These are phyloP conservation scores for Alloteropsis semialata DNA, from an alignment of 176 grass and related monocot genomes.

Conservation along the genomic window DNA sequence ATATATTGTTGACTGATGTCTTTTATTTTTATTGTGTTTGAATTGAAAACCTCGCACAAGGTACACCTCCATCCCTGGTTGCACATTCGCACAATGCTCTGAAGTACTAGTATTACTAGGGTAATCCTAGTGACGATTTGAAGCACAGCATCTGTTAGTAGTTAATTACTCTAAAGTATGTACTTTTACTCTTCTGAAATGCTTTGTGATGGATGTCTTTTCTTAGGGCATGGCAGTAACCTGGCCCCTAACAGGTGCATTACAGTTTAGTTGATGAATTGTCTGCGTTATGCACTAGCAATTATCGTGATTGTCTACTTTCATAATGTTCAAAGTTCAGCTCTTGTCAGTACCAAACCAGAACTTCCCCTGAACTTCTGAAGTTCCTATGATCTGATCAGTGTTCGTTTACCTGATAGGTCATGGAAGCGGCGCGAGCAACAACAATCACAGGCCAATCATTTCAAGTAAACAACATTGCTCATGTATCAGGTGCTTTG, in stretches of 20 bases:
- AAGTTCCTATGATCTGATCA: constrained; percentile 7
- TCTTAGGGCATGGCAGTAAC: neutral
- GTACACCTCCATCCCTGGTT: neutral
- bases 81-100: neutral
- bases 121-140: neutral
- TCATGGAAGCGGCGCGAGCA: constrained; percentile 91
- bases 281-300: neutral
- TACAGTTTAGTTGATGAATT: neutral
- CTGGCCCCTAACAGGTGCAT: neutral
- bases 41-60: neutral
- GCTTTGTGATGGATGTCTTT: neutral
- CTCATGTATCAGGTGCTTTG: constrained; percentile 93
- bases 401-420: constrained; percentile 35
- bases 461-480: constrained; percentile 83
- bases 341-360: neutral
- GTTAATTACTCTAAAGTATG: neutral
- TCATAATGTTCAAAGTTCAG: neutral
- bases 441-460: constrained; percentile 53
- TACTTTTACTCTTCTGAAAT: neutral
- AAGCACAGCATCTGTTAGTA: neutral
- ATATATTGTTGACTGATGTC: neutral
- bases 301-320: neutral
- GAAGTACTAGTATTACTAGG: neutral
- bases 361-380: neutral
- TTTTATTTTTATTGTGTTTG: neutral